These are phyloP conservation scores for Staphylotrichum longicolle DNA, from an alignment of 495 filamentous ascomycete genomes.

Conservation along the genomic window DNA sequence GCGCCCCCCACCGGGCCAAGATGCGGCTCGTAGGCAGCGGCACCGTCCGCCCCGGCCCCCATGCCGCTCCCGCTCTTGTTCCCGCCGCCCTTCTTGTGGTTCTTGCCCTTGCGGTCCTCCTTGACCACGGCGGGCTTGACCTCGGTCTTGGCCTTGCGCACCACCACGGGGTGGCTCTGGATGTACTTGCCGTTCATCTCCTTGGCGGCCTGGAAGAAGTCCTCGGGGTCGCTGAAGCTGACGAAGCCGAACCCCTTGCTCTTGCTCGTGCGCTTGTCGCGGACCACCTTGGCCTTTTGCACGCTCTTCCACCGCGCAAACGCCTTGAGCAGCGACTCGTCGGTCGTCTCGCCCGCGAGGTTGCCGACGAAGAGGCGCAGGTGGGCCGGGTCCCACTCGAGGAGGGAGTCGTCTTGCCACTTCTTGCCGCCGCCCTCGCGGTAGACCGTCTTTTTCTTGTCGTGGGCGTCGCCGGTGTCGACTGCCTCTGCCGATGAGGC, in stretches of 20 bases:
- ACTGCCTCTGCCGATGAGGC: conserved; percentile 36
- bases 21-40: conserved; percentile 41
- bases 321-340: conserved; percentile 90
- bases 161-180: conserved; percentile 85
- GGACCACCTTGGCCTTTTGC: conserved; percentile 88
- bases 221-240: conserved; percentile 90
- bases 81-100: conserved; percentile 34
- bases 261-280: conserved; percentile 94
- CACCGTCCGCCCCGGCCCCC: conserved; percentile 28
- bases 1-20: conserved; percentile 52
- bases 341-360: conserved; percentile 96
- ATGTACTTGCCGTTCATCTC: conserved; percentile 99
- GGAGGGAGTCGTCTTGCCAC: conserved; percentile 80
- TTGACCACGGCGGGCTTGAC: conserved; percentile 63
- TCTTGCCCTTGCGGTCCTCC: conserved; percentile 40
- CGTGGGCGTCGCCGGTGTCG: conserved; percentile 33
- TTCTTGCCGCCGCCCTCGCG: conserved; percentile 84
- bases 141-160: conserved; percentile 87
- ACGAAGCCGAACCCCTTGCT: conserved; percentile 95
- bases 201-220: conserved; percentile 90
- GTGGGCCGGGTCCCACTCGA: conserved; percentile 96
- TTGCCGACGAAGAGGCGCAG: conserved; percentile 95
- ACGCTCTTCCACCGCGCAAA: conserved; percentile 85
- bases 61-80: conserved; percentile 38
- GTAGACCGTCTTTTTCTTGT: conserved; percentile 69